Evolutionary conservation across 352 stramenopile species (phyloP), one percentile per base, ranked within the genome.

Genomic region (Globisporangium solare): DNA sequence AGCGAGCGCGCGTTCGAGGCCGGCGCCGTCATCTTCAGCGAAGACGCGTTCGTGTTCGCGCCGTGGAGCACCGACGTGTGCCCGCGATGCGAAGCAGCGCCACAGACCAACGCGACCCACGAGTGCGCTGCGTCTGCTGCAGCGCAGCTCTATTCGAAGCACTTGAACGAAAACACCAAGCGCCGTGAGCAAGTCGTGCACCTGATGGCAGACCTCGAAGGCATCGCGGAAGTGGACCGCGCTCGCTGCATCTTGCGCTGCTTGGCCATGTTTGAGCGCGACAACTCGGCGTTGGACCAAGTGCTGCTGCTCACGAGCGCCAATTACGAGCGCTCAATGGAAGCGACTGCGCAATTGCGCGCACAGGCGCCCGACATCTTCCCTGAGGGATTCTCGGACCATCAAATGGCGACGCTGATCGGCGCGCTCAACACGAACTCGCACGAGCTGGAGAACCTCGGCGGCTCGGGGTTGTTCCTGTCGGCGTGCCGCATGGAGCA

Each of bases 401-500:
- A 79, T 18, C 70, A 88, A 40, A 70, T 92, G 56, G 79, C 79
- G 22, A 82, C 61, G 37, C 63, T 89, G 40, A 86, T 92, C 37
- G 76, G 77, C 39, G 79, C 84, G 41, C 62, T 92, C 47, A 88
- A 89, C 67, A 88, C 77, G 21, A 86, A 92, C 71, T 71, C 76
- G 49, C 79, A 89, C 52, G 79, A 88, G 43, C 65, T 92, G 7
- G 82, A 92, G 52, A 83, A 88, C 51, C 61, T 92, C 7, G 74
- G 79, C 27, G 77, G 82, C 20, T 88, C 82, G 6, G 82, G 82
- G 2, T 50, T 89, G 17, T 92, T 92, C 60, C 64, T 89, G 6
- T 86, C 72, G 40, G 82, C 76, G 8, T 87, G 76, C 54, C 75
- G 72, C 45, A 88, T 92, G 71, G 75, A 92, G 66, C 82, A 92